These are phyloP conservation scores for Hymenoscyphus repandus DNA, from an alignment of 2,329 filamentous ascomycete genomes.

Conservation along the genomic window DNA sequence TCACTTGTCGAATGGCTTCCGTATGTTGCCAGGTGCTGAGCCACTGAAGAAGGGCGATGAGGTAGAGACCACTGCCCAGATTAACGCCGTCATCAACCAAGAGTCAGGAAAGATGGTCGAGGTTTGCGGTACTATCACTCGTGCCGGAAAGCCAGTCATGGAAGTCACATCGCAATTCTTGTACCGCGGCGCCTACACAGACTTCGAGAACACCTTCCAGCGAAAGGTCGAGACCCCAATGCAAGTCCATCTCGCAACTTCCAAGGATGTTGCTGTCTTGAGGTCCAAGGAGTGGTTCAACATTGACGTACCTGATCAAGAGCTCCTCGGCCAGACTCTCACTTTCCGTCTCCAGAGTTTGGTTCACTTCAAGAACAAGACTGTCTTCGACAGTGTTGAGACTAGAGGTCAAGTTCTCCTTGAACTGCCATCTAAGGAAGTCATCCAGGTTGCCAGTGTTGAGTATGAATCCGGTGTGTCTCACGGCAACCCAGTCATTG, in stretches of 20 bases:
- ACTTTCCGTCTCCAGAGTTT: conserved; percentile 94
- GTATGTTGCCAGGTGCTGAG: conserved; percentile 93
- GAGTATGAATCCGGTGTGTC: conserved; percentile 90
- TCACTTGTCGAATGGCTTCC: conserved; percentile 94
- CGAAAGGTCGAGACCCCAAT: conserved; percentile 94
- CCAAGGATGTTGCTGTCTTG: conserved; percentile 88
- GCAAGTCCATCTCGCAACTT: conserved; percentile 80
- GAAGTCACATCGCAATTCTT: conserved; percentile 98
- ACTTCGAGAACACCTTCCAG: conserved; percentile 98
- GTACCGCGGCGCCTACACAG: conserved; percentile 87
- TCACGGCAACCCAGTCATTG: conserved; percentile 92
- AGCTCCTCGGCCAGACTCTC: conserved; percentile 86
- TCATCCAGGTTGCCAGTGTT: conserved; percentile 95
- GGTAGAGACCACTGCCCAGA: conserved; percentile 85
- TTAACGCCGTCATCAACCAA: conserved; percentile 98
- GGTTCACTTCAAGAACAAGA: conserved; percentile 91
- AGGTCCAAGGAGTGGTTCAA: conserved; percentile 98
- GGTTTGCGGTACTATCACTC: conserved; percentile 93
- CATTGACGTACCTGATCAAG: conserved; percentile 75
- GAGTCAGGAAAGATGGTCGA: conserved; percentile 99
- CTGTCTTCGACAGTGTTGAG: conserved; percentile 83
- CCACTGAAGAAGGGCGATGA: conserved; percentile 94
- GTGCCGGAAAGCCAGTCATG: conserved; percentile 84
- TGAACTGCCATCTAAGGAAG: conserved; percentile 92
- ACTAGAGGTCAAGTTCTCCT: conserved; percentile 89